Evolutionary conservation across 805 yeast species (phyloP), one percentile per base, ranked within the genome.

Genomic region (Nematodospora valgi): DNA sequence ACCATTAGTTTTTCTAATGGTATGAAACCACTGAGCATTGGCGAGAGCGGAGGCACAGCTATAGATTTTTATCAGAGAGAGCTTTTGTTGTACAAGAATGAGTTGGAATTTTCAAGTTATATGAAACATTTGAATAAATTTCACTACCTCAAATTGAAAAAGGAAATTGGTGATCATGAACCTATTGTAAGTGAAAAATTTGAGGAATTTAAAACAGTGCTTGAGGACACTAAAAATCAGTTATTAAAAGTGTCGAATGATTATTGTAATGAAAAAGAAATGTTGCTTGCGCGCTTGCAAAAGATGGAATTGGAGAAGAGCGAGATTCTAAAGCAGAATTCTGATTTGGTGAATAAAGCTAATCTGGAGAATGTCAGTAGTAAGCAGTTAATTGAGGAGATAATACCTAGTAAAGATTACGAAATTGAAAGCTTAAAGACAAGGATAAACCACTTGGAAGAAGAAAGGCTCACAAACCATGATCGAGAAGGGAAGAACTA

Each of bases 101-200:
- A 81, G 49, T 58, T 78, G 24, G 82, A 78, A 32, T 81, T 82
- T 46, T 62, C 76, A 3, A 65, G 69, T 32, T 79, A 74, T 51
- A 49, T 77, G 45, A 74, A 72, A 32, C 63, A 71, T 33, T 60
- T 75, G 39, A 64, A 62, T 36, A 69, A 71, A 44, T 59, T 33
- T 27, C 36, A 45, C 17, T 53, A 52, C 32, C 37, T 52, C 6
- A 39, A 43, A 23, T 30, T 47, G 14, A 51, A 49, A 33, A 46
- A 12, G 13, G 14, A 21, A 24, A 24, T 27, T 12, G 15, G 34
- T 19, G 10, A 22, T 6, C 13, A 26, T 34, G 16, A 30, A 32
- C 32, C 12, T 12, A 16, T 4, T n/a, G 33, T 21, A 6, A 14
- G 15, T 24, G 34, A 35, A 9, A 23, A 21, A 26, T 20, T 34